These are phyloP conservation scores for Santalum album DNA, from an alignment of 164 flowering plant genomes.

Conservation along the genomic window DNA sequence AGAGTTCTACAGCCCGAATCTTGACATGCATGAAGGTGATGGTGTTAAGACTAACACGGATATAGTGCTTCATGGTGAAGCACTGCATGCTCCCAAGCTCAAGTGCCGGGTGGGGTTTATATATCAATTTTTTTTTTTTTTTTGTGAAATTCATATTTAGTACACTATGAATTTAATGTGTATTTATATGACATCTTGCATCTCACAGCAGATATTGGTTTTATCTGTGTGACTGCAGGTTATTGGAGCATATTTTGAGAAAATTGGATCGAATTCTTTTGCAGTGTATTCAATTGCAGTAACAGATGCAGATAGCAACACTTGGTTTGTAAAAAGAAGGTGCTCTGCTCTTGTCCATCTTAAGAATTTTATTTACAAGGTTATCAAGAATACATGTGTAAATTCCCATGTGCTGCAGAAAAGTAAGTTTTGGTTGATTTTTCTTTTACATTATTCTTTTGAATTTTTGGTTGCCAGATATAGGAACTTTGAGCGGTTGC, in stretches of 20 bases:
- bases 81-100: slow-evolving; percentile 36
- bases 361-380: no score
- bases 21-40: slow-evolving; percentile 16
- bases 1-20: slow-evolving; percentile 44
- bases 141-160: background rate
- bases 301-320: slow-evolving; percentile 56
- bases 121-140: no score
- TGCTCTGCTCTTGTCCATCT: slow-evolving; percentile 12
- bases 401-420: no score
- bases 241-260: slow-evolving; percentile 90
- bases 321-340: slow-evolving; percentile 99
- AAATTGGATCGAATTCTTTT: slow-evolving; percentile 80
- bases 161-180: background rate
- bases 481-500: slow-evolving; percentile 92
- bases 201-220: background rate
- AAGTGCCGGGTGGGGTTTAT: slow-evolving; percentile 47
- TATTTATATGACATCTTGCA: background rate
- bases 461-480: slow-evolving; percentile 47
- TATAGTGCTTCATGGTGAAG: slow-evolving; percentile 23
- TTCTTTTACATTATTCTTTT: background rate
- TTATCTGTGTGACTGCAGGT: slow-evolving; percentile 41
- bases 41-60: slow-evolving; percentile 22
- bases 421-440: background rate
- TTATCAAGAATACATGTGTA: no score
- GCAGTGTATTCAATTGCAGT: slow-evolving; percentile 94